Evolutionary conservation across 208 protist genomes (phyloP).

Genomic region (Crithidia fasciculata): DNA sequence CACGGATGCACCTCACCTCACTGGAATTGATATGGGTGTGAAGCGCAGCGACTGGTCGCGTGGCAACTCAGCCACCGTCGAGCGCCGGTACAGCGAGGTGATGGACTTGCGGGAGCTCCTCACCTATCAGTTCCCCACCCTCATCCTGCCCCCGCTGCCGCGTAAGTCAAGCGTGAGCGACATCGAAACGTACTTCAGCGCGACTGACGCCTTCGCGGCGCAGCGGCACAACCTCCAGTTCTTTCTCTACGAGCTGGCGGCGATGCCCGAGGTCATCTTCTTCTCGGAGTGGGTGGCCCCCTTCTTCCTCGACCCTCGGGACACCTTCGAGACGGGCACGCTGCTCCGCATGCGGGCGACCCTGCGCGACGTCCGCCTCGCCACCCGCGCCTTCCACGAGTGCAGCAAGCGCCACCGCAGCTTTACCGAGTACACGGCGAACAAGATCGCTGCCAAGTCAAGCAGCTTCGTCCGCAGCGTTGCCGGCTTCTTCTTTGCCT

Average conservation of each 20-base stretch:
- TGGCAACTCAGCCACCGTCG: slow-evolving; percentile 49
- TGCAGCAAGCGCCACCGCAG: slow-evolving; percentile 67
- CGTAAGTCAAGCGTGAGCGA: slow-evolving; percentile 68
- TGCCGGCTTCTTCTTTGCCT: slow-evolving; percentile 45
- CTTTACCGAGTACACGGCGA: slow-evolving; percentile 53
- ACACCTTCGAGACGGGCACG: slow-evolving; percentile 71
- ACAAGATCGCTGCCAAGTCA: slow-evolving; percentile 57
- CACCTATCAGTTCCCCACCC: slow-evolving; percentile 68
- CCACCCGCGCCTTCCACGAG: slow-evolving; percentile 46
- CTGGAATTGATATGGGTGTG: slow-evolving; percentile 47
- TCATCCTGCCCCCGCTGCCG: slow-evolving; percentile 83
- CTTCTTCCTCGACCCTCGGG: slow-evolving; percentile 81
- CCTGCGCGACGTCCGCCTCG: slow-evolving; percentile 49
- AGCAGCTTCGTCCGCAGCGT: slow-evolving; percentile 69
- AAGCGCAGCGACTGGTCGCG: slow-evolving; percentile 60
- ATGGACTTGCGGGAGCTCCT: slow-evolving; percentile 72
- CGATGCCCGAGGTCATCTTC: slow-evolving; percentile 77
- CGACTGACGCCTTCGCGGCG: slow-evolving; percentile 48
- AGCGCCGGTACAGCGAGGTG: slow-evolving; percentile 87
- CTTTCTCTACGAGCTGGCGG: slow-evolving; percentile 76
- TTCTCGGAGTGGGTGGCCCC: slow-evolving; percentile 71
- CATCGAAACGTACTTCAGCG: slow-evolving; percentile 75
- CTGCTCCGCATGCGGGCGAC: slow-evolving; percentile 45
- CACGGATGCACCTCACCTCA: slow-evolving; percentile 47
- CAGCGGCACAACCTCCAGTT: slow-evolving; percentile 68